Evolutionary conservation across 768 basidiomycete genomes (phyloP).

Genomic region (Candolleomyces efflorescens): DNA sequence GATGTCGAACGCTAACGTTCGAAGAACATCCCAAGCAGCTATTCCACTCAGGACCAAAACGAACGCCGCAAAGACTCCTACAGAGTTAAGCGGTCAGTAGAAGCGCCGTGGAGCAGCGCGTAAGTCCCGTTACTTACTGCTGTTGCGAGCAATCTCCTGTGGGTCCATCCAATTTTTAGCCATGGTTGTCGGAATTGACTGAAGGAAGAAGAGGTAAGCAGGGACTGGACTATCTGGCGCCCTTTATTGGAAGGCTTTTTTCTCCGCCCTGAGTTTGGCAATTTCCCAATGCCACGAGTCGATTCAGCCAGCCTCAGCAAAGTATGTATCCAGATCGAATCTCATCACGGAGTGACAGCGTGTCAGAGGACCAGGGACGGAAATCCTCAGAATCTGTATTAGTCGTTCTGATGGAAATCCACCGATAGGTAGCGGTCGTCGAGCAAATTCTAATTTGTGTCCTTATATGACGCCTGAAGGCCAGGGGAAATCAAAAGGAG

Average conservation of each 20-base stretch:
- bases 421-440: too few species aligned
- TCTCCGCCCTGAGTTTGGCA: not conserved
- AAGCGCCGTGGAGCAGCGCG: not conserved
- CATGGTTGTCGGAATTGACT: slow-evolving; percentile 8
- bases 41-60: slow-evolving; percentile 26
- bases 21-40: slow-evolving; percentile 27
- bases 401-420: too few species aligned
- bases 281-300: too few species aligned
- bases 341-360: too few species aligned
- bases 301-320: not conserved
- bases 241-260: not conserved
- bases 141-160: slow-evolving; percentile 21
- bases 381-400: too few species aligned
- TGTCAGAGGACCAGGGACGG: too few species aligned
- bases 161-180: slow-evolving; percentile 25
- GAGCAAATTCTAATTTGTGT: too few species aligned
- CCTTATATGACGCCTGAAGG: too few species aligned
- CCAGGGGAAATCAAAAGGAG: too few species aligned
- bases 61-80: slow-evolving; percentile 29
- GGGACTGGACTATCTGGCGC: not conserved
- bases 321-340: too few species aligned
- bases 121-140: slow-evolving; percentile 18
- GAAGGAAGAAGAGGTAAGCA: slow-evolving; percentile 5
- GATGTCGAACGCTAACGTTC: slow-evolving; percentile 26
- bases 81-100: not conserved